phyloP scores from a whole-genome alignment of 1,139 yeast genomes.

The Kodamaea anthophila region DNA sequence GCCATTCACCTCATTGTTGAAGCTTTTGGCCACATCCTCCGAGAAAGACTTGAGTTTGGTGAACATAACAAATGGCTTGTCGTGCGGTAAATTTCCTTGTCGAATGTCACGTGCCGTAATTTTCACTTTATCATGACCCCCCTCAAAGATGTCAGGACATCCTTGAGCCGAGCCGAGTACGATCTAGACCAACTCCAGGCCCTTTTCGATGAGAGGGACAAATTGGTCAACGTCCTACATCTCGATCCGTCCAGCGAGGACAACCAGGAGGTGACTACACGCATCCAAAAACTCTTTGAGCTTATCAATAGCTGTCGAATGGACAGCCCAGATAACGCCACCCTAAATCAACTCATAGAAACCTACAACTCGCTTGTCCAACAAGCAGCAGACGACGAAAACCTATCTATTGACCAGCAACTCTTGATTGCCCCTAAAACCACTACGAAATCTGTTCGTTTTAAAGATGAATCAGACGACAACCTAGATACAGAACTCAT shows the following conservation, averaged over 20 bases:
- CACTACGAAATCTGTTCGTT: conserved; percentile 44
- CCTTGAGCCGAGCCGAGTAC: conserved; percentile 9
- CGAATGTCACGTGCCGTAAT: too few relatives aligned
- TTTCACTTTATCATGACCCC: too few relatives aligned
- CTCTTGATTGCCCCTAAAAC: conserved; percentile 1
- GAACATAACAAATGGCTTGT: conserved; percentile 37
- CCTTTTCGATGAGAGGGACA: conserved; percentile 44
- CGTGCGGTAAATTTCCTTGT: too few relatives aligned
- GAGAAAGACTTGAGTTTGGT: conserved; percentile 60
- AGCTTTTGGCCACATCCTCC: conserved; percentile 43
- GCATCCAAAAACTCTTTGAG: conserved; percentile 31
- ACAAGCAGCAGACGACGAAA: conserved; percentile 17
- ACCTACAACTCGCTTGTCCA: conserved; percentile 19
- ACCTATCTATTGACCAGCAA: conserved; percentile 22
- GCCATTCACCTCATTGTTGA: conserved; percentile 25
- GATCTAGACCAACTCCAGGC: conserved; percentile 15
- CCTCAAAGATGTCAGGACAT: conserved; percentile 9
- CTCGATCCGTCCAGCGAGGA: conserved; percentile 50
- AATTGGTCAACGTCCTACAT: conserved; percentile 35
- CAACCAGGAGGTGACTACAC: conserved; percentile 44
- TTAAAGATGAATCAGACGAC: conserved; percentile 36
- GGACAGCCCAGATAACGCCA: conserved; percentile 19
- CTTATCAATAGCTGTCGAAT: conserved; percentile 26
- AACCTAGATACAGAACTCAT: conserved; percentile 12
- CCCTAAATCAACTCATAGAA: conserved; percentile 7